Evolutionary conservation across 345 rosid genomes (phyloP).

Genomic region (Citrus medica): DNA sequence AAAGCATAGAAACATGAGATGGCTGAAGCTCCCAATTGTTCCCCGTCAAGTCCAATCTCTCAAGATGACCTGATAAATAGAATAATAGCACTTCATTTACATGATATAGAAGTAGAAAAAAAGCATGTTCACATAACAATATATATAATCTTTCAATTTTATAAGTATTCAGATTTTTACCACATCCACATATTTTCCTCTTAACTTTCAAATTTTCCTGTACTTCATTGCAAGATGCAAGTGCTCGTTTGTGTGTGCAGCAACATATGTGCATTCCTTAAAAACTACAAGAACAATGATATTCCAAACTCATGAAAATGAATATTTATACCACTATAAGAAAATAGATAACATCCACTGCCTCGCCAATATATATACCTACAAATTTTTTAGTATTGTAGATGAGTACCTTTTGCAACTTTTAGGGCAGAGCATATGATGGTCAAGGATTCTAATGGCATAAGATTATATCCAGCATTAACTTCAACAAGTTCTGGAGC

Average conservation of each 20-base stretch:
- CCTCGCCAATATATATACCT: neutral
- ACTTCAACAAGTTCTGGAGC: slow-evolving; percentile 61
- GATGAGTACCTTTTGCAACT: slow-evolving; percentile 45
- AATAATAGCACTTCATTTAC: neutral
- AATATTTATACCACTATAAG: neutral
- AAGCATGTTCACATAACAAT: neutral
- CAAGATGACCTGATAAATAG: slow-evolving; percentile 46
- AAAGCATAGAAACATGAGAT: slow-evolving; percentile 32
- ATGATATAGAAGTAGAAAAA: neutral
- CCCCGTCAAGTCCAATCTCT: slow-evolving; percentile 75
- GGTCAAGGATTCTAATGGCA: slow-evolving; percentile 68
- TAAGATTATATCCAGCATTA: slow-evolving; percentile 69
- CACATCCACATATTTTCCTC: neutral
- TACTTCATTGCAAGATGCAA: neutral
- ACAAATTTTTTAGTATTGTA: neutral
- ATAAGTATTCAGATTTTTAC: neutral
- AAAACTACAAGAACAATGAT: neutral
- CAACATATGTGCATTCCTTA: neutral
- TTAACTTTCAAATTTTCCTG: neutral
- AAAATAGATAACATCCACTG: neutral
- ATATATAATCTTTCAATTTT: neutral
- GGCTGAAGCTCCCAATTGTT: slow-evolving; percentile 44
- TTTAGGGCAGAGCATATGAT: slow-evolving; percentile 57
- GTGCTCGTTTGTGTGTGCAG: neutral
- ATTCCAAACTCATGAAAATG: neutral